Conservation (phyloP, 2,329 filamentous ascomycete genomes). For the Bipolaris victoriae region DNA sequence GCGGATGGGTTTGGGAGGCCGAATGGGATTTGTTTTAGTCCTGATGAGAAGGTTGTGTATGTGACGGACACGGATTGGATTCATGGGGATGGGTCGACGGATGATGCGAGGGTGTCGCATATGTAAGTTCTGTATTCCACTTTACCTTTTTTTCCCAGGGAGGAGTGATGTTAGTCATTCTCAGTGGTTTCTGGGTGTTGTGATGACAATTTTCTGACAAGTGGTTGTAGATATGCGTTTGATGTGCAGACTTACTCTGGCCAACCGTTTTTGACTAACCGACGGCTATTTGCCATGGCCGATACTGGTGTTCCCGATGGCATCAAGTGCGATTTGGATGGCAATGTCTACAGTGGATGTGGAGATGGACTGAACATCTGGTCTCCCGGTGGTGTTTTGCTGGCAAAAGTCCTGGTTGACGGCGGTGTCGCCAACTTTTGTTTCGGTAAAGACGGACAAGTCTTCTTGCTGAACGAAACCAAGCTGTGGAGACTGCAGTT, state of each 20-base stretch:
- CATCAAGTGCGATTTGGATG: constrained; percentile 45
- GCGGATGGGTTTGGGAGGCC: constrained; percentile 50
- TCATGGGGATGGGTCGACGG: constrained; percentile 23
- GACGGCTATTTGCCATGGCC: constrained; percentile 30
- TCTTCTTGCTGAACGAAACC: constrained; percentile 56
- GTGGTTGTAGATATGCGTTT: constrained; percentile 26
- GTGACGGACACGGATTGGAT: constrained; percentile 50
- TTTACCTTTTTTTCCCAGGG: no score
- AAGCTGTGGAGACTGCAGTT: constrained; percentile 25
- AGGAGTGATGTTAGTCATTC: neutral
- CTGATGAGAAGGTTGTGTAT: constrained; percentile 50
- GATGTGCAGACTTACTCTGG: constrained; percentile 20
- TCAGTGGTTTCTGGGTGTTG: neutral
- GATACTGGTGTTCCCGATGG: constrained; percentile 31
- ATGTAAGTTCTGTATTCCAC: constrained; percentile 16
- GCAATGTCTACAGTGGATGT: constrained; percentile 61
- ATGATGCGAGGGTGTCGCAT: constrained; percentile 19
- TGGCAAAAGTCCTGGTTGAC: constrained; percentile 44
- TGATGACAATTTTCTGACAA: neutral
- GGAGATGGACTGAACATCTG: constrained; percentile 59
- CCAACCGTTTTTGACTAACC: constrained; percentile 23
- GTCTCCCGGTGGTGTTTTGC: constrained; percentile 51
- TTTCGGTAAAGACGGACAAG: constrained; percentile 54
- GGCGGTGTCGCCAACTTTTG: constrained; percentile 58
- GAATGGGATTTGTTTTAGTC: constrained; percentile 53